These are phyloP conservation scores for Cordyceps farinosa DNA, from an alignment of 2,329 filamentous ascomycete genomes.

Conservation along the genomic window DNA sequence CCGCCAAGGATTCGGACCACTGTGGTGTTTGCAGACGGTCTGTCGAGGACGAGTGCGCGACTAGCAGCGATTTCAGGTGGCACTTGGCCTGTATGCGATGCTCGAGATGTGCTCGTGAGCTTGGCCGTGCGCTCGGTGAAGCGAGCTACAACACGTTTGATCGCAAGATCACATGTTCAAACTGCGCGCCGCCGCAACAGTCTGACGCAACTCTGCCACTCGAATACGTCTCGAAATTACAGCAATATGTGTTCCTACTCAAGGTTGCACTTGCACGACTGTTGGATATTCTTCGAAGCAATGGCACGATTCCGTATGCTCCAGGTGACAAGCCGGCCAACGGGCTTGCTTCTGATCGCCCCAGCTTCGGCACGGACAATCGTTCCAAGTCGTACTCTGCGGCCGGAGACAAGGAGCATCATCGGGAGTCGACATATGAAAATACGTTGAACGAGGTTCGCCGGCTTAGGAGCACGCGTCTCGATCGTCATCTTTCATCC, in stretches of 20 bases:
- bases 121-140: slow-evolving; percentile 65
- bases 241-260: slow-evolving; percentile 91
- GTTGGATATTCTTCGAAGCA: slow-evolving; percentile 79
- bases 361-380: slow-evolving; percentile 57
- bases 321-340: slow-evolving; percentile 64
- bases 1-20: slow-evolving; percentile 76
- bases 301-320: slow-evolving; percentile 72
- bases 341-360: slow-evolving; percentile 39
- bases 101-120: slow-evolving; percentile 58
- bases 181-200: slow-evolving; percentile 55
- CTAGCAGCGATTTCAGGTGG: slow-evolving; percentile 72
- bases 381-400: slow-evolving; percentile 73
- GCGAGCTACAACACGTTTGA: slow-evolving; percentile 68
- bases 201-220: slow-evolving; percentile 56
- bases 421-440: slow-evolving; percentile 77
- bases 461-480: slow-evolving; percentile 82
- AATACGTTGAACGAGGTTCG: slow-evolving; percentile 95
- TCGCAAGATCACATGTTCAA: slow-evolving; percentile 66
- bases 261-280: slow-evolving; percentile 87
- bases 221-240: slow-evolving; percentile 74
- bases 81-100: slow-evolving; percentile 82
- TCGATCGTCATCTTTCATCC: slow-evolving; percentile 91
- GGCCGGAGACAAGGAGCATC: slow-evolving; percentile 50
- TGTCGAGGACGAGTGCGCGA: slow-evolving; percentile 90
- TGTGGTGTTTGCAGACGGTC: slow-evolving; percentile 78